Base-by-base conservation (phyloP, 768 basidiomycete species). In the Crucibulum laeve region DNA sequence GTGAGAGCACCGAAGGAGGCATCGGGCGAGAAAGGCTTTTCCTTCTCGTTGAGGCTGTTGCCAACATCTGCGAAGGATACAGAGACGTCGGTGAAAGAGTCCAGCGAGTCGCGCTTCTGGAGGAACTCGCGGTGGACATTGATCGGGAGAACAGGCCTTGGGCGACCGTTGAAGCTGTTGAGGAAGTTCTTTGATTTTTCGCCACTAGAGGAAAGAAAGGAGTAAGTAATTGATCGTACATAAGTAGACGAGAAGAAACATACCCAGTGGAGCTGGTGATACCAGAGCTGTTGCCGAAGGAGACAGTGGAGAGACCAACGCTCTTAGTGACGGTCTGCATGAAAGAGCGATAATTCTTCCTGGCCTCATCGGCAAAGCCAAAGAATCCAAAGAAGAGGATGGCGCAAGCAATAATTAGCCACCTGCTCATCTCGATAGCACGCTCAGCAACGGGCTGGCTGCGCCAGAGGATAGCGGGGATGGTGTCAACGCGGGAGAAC, bases 21-120 rank as follows among this genome's bases (percentile, higher is more conserved):
- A n/a, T 59, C 62, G 14, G 65, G 62, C 1, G 55, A 54, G 49
- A 63, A 63, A 1, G 46, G 45, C 24, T 64, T 54, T n/a, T 65
- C 57, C 42, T 68, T 67, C 42, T 65, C 61, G 36, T 54, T 46
- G 38, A 71, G 50, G 32, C 60, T 52, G 10, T 65, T 65, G 13
- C 64, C 65, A n/a, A 62, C 67, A 30, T 72, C 74, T 5, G 48
- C 60, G 53, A 70, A 58, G 5, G 63, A 64, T 14, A 54, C 52
- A 11, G 73, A 73, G 40, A 74, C 55, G 46, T 68, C 65, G 23
- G 71, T 70, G 56, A 74, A 67, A 0, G 79, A 80, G 28, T 65
- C 61, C 13, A 76, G 44, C 4, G 77, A 77, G 45, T 73, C 73
- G 41, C 67, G 73, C 51, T 72, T 75, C 49, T 63, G 65, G 38